phyloP scores from a whole-genome alignment of 352 stramenopile species.

The Phytopythium helicoides region DNA sequence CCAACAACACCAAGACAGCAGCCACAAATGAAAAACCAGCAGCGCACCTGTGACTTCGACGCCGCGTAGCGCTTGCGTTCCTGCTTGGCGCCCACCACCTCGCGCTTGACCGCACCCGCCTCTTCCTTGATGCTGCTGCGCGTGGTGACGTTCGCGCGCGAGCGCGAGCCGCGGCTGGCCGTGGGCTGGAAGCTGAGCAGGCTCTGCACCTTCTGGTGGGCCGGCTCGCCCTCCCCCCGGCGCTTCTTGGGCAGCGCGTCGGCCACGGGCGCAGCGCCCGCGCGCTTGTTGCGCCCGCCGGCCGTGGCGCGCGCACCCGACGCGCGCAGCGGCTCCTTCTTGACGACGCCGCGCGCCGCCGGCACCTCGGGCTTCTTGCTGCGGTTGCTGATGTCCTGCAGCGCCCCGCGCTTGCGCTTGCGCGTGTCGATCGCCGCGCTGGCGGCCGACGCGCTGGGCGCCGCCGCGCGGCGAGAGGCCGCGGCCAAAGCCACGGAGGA shows the following conservation, averaged over 20 bases:
- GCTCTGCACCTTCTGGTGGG: slow-evolving; percentile 58
- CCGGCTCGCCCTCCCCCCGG: slow-evolving; percentile 28
- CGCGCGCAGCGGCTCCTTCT: slow-evolving; percentile 19
- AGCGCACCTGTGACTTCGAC: not conserved
- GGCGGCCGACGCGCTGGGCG: slow-evolving; percentile 9
- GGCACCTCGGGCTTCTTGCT: slow-evolving; percentile 32
- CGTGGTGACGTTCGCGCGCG: not conserved
- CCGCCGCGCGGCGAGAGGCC: slow-evolving; percentile 5
- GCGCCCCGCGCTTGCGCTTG: slow-evolving; percentile 74
- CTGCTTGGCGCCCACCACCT: slow-evolving; percentile 1
- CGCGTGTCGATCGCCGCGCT: slow-evolving; percentile 26
- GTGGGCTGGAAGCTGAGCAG: slow-evolving; percentile 61
- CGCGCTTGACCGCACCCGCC: slow-evolving; percentile 1
- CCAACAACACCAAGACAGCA: not conserved
- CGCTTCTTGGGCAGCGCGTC: slow-evolving; percentile 39
- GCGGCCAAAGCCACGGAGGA: slow-evolving; percentile 1
- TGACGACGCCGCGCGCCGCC: slow-evolving; percentile 8
- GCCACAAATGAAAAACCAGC: not conserved
- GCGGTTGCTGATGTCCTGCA: slow-evolving; percentile 85
- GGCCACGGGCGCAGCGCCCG: too few species aligned
- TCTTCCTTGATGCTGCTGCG: not conserved
- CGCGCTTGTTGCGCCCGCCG: slow-evolving; percentile 1
- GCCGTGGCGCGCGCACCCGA: slow-evolving; percentile 8
- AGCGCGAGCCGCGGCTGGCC: slow-evolving; percentile 10
- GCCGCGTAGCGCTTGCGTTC: not conserved